A percentile compares a stretch with the other conserved stretches of the same genome.
Conservation (phyloP, 2,329 filamentous ascomycete genomes). For the Fusarium clavum region DNA sequence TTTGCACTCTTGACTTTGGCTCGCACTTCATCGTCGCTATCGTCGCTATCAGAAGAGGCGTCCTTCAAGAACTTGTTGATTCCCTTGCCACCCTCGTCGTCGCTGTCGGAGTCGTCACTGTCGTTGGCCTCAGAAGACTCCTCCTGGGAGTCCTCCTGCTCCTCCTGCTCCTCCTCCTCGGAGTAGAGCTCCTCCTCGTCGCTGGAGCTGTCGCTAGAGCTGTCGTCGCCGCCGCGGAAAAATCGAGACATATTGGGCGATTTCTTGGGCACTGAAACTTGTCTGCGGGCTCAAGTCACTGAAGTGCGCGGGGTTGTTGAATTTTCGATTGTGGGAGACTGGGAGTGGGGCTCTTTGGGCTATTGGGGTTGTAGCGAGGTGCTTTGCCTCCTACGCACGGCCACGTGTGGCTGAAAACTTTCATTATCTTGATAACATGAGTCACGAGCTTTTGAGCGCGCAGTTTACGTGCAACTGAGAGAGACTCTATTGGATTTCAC, state of each 20-base stretch:
- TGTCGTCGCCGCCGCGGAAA: conserved; percentile 91
- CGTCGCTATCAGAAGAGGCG: conserved; percentile 78
- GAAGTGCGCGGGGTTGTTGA: conserved; percentile 55
- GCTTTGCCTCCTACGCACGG: conserved; percentile 18
- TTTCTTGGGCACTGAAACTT: conserved; percentile 46
- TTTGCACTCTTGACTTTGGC: conserved; percentile 97
- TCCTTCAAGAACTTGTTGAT: conserved; percentile 87
- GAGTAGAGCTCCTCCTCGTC: conserved; percentile 96
- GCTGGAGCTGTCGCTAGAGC: conserved; percentile 94
- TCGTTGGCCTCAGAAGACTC: conserved; percentile 65
- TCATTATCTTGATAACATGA: conserved; percentile 33
- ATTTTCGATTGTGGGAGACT: conserved; percentile 57
- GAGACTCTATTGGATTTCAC: background rate
- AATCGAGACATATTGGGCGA: conserved; percentile 87
- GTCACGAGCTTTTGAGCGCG: background rate
- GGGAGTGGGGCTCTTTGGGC: conserved; percentile 50
- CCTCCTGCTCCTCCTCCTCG: conserved; percentile 57
- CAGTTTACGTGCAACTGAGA: background rate
- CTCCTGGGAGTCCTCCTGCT: conserved; percentile 60
- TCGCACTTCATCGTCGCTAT: conserved; percentile 87
- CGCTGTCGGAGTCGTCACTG: conserved; percentile 61
- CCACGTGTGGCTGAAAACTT: conserved; percentile 35
- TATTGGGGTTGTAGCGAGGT: conserved; percentile 47
- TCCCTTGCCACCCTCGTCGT: conserved; percentile 76
- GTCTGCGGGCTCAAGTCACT: conserved; percentile 48